A percentile compares a stretch with the other conserved stretches of the same genome.
Conservation (phyloP, 1,284 basidiomycete species). For the Cryptococcus sp. region DNA sequence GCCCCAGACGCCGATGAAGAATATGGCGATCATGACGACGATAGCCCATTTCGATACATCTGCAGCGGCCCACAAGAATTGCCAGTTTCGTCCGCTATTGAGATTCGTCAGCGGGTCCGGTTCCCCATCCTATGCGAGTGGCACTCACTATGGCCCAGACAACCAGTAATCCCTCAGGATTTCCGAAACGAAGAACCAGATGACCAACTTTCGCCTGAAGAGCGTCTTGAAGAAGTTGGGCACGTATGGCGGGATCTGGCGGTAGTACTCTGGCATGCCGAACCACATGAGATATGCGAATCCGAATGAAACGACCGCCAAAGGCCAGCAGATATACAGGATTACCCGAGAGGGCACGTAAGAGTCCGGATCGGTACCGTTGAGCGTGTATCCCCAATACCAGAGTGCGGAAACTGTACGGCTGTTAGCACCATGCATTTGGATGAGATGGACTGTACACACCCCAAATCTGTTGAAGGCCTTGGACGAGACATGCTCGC, state of each 20-base stretch:
- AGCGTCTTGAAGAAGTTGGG: slow-evolving; percentile 85
- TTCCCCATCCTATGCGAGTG: not conserved
- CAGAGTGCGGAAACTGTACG: slow-evolving; percentile 71
- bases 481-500: slow-evolving; percentile 86
- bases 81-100: slow-evolving; percentile 84
- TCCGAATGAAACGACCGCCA: slow-evolving; percentile 69
- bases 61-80: slow-evolving; percentile 82
- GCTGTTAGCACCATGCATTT: not conserved
- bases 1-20: slow-evolving; percentile 86
- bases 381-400: slow-evolving; percentile 88
- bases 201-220: slow-evolving; percentile 81
- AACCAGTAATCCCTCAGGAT: slow-evolving; percentile 89
- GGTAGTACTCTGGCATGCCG: slow-evolving; percentile 70
- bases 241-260: slow-evolving; percentile 85
- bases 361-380: slow-evolving; percentile 52
- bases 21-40: slow-evolving; percentile 71
- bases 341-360: slow-evolving; percentile 55
- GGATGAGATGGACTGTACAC: not conserved
- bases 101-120: slow-evolving; percentile 17
- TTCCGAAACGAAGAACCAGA: slow-evolving; percentile 90
- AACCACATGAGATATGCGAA: slow-evolving; percentile 81
- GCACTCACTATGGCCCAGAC: slow-evolving; percentile 68
- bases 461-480: slow-evolving; percentile 86
- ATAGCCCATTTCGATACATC: slow-evolving; percentile 77
- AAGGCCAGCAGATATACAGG: slow-evolving; percentile 77